Evolutionary conservation across 2,329 filamentous ascomycete species (phyloP), one percentile per base, ranked within the genome.

Genomic region (Scleromitrula shiraiana): DNA sequence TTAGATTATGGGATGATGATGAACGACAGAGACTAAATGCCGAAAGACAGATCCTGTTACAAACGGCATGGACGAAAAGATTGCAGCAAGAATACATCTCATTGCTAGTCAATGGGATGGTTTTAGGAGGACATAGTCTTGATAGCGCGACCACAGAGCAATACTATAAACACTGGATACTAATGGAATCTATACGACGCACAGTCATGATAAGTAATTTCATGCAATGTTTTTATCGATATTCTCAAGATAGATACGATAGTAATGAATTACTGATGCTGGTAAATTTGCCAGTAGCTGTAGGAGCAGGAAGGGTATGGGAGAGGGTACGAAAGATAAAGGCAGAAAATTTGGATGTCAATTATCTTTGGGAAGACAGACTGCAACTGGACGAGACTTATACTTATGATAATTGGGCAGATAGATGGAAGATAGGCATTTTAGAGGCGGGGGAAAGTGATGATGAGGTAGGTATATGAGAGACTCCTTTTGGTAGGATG

Each of bases 101-200:
- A 27, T 20, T 43, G 10, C 24, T 33, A 17, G 36, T 20, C 17
- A 10, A 33, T 5, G 35, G n/a, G 9, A 26, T 33, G 10, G n/a
- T 15, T 4, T n/a, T 7, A 15, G 10, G 10, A 4, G 6, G 17
- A 10, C 7, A n/a, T 9, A 3, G 17, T 23, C 8, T 12, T n/a
- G 20, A 10, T 3, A 26, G 15, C 20, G 22, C 41, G 4, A 35
- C 39, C n/a, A 26, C 36, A 7, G 20, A 39, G 2, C 44, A 50
- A 19, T 24, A 17, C 7, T 17, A 38, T 10, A 20, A 30, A 12
- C 20, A 17, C 12, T 67, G 65, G 64, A 49, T 66, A 6, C 33
- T 66, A n/a, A 46, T 58, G 7, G 65, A 67, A 50, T 64, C 62
- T 35, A 58, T 63, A 19, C 53, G 65, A 15, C 59, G 65, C 2